phyloP scores from a whole-genome alignment of 192 early-diverging fungal species.

The Glomus cerebriforme region DNA sequence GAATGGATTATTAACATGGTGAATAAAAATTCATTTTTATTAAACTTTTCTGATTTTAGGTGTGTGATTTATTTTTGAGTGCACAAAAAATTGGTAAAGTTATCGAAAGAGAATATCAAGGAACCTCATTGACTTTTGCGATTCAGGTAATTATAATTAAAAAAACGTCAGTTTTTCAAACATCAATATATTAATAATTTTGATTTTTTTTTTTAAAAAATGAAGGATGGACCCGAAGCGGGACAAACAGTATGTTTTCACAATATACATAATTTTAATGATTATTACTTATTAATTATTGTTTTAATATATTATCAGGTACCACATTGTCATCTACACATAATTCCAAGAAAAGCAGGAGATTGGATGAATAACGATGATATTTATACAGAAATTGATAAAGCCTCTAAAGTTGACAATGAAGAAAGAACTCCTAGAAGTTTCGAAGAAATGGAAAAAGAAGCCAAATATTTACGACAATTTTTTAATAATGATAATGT shows the following conservation, averaged over 20 bases:
- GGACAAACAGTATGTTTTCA: slow-evolving; percentile 24
- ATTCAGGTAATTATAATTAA: slow-evolving; percentile 58
- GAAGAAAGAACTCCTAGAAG: slow-evolving; percentile 73
- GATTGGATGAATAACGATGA: slow-evolving; percentile 90
- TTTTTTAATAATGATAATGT: slow-evolving; percentile 4
- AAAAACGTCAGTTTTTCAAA: background rate
- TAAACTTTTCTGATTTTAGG: slow-evolving; percentile 27
- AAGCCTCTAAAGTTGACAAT: slow-evolving; percentile 55
- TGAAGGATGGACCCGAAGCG: slow-evolving; percentile 70
- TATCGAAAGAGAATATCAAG: slow-evolving; percentile 73
- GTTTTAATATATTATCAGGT: slow-evolving; percentile 64
- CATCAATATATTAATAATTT: background rate
- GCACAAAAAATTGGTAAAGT: slow-evolving; percentile 76
- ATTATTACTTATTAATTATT: background rate
- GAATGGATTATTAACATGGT: background rate
- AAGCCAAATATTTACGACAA: slow-evolving; percentile 47
- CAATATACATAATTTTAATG: too few species aligned
- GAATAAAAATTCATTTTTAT: background rate
- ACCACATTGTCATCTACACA: slow-evolving; percentile 88
- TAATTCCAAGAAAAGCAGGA: slow-evolving; percentile 79
- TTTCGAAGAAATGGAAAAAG: slow-evolving; percentile 76
- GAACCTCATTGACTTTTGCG: slow-evolving; percentile 74
- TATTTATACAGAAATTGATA: slow-evolving; percentile 78
- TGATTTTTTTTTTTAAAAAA: too few species aligned
- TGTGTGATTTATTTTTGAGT: slow-evolving; percentile 76